Conservation (phyloP, 1,139 yeast genomes). For the Yamadazyma conglobata region DNA sequence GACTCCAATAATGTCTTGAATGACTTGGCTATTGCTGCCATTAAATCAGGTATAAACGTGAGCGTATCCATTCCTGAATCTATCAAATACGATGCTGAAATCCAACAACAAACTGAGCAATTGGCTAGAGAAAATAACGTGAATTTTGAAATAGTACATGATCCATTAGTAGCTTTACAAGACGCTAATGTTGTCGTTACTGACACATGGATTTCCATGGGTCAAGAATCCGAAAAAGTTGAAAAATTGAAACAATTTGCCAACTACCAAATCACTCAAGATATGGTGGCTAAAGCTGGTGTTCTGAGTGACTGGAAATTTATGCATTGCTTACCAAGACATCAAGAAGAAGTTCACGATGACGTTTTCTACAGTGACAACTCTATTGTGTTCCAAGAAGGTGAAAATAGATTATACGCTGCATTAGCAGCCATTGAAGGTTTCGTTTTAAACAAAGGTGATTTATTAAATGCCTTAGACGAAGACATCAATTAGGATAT, state of each 20-base stretch:
- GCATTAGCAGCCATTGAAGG: conserved; percentile 93
- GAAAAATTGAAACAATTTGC: conserved; percentile 73
- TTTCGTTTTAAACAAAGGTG: conserved; percentile 81
- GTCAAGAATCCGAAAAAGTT: conserved; percentile 79
- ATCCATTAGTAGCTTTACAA: conserved; percentile 68
- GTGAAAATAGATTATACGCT: conserved; percentile 92
- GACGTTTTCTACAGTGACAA: conserved; percentile 84
- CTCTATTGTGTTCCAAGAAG: conserved; percentile 89
- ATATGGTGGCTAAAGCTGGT: conserved; percentile 52
- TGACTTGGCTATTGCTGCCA: conserved; percentile 87
- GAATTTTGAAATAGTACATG: conserved; percentile 59
- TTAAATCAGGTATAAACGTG: conserved; percentile 81
- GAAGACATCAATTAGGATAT: conserved; percentile 5
- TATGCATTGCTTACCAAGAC: conserved; percentile 98
- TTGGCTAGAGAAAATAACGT: conserved; percentile 54
- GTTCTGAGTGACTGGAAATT: conserved; percentile 76
- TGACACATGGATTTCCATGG: conserved; percentile 99
- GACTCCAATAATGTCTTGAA: conserved; percentile 95
- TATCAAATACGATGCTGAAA: conserved; percentile 59
- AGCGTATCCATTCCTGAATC: conserved; percentile 79
- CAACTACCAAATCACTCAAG: conserved; percentile 79
- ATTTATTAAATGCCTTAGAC: conserved; percentile 27
- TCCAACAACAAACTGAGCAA: conserved; percentile 51
- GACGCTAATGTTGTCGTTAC: conserved; percentile 84
- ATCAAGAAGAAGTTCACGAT: conserved; percentile 88